A percentile compares a stretch with the other conserved stretches of the same genome.
Evolutionary conservation across 768 basidiomycete genomes (phyloP).

Genomic region (Cystofilobasidium capitatum): DNA sequence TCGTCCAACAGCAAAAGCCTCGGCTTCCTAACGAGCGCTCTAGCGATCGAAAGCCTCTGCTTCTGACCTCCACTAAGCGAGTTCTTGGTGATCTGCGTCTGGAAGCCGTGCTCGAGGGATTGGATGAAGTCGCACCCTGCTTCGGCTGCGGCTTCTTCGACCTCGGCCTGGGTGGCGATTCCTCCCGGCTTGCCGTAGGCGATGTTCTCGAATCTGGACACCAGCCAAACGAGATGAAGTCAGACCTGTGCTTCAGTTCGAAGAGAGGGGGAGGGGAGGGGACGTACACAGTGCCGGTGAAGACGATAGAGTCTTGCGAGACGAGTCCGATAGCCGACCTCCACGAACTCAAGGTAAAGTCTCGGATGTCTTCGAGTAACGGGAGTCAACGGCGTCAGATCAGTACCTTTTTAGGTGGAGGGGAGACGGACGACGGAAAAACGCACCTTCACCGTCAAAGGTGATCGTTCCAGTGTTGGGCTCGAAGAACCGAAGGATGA

Average conservation of each 20-base stretch:
- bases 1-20: constrained; percentile 18
- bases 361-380: constrained; percentile 1
- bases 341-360: constrained; percentile 15
- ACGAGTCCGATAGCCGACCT: constrained; percentile 25
- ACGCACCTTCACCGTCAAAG: constrained; percentile 21
- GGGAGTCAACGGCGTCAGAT: background rate
- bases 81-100: constrained; percentile 22
- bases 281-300: constrained; percentile 24
- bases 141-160: constrained; percentile 18
- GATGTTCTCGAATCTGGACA: constrained; percentile 19
- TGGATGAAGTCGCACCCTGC: constrained; percentile 25
- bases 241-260: too few species aligned
- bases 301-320: constrained; percentile 25
- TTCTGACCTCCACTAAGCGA: constrained; percentile 24
- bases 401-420: background rate
- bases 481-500: constrained; percentile 27
- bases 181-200: constrained; percentile 23
- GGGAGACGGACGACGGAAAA: background rate
- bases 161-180: constrained; percentile 15
- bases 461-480: constrained; percentile 19
- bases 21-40: constrained; percentile 25
- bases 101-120: constrained; percentile 16
- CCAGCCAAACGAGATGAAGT: background rate
- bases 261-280: background rate
- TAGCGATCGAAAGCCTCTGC: constrained; percentile 25